Evolutionary conservation across 2,329 filamentous ascomycete species (phyloP), one percentile per base, ranked within the genome.

Genomic region (Lithohypha guttulata): DNA sequence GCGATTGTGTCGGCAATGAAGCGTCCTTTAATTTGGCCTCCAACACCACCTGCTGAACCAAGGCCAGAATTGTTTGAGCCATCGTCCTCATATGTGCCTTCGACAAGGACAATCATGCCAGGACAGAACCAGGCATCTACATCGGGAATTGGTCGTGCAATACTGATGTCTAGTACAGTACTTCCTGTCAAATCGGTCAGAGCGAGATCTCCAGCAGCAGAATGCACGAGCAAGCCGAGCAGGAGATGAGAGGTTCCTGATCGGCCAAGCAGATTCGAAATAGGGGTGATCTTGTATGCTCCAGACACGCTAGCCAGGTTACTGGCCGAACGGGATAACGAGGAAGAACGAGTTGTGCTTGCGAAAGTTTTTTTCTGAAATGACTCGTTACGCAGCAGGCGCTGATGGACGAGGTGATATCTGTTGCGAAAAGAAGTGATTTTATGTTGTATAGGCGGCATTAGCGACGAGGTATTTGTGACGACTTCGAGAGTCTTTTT

Each of bases 1-100:
- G 85, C 86, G 39, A 98, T 79, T 42, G 87, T 89, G 59, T 93
- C 87, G 0, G 79, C 87, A 41, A 93, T 75, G 51, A 98, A 95
- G 34, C 79, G 81, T 4, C 91, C 91, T n/a, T 86, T 86, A 41
- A 96, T 84, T 0, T 81, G 84, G 10, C 87, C 89, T 27, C 89
- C 89, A 18, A 95, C 78, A 28, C 89, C 89, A 10, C 43, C 42
- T 8, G 43, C 44, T 4, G 81, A 80, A 35, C 84, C 82, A 3
- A 93, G 68, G 0, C 75, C 77, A 14, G 77, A 79, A 25, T 59
- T 64, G 14, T 75, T 78, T 46, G 79, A 73, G 45, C 86, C 84
- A 51, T 94, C 86, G 58, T 96, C 91, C 57, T 94, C 86, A 55
- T 98, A 98, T n/a, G 89, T 78, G 5, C 91, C 91, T 53, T 98